Conservation (phyloP, 2,329 filamentous ascomycete genomes). For the Hypoxylon sp. region DNA sequence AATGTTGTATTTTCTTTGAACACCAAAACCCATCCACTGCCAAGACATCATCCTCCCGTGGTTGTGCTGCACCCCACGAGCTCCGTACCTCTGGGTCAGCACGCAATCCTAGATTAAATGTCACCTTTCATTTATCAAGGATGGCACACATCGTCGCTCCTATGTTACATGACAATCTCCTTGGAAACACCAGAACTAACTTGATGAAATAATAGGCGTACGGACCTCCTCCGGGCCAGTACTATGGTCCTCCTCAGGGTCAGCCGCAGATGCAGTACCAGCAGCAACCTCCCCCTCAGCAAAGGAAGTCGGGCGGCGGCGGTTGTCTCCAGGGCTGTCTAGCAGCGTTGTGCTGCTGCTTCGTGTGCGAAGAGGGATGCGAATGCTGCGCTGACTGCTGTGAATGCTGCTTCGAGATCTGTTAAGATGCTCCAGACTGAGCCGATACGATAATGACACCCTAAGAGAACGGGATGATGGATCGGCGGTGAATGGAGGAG, state of each 20-base stretch:
- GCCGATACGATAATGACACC: constrained; percentile 36
- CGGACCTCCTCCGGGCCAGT: constrained; percentile 57
- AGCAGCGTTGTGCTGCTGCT: constrained; percentile 66
- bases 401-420: constrained; percentile 59
- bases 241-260: constrained; percentile 58
- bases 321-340: constrained; percentile 64
- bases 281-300: constrained; percentile 58
- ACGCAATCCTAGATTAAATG: constrained; percentile 26
- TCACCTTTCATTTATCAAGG: constrained; percentile 14
- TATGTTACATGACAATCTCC: constrained; percentile 5
- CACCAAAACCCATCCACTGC: constrained; percentile 20
- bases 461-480: constrained; percentile 18
- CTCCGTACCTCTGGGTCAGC: constrained; percentile 21
- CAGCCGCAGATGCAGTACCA: constrained; percentile 64
- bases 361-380: constrained; percentile 65
- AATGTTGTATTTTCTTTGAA: constrained; percentile 30
- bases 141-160: not conserved
- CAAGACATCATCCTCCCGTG: constrained; percentile 27
- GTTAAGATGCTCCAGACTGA: constrained; percentile 47
- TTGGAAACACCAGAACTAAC: constrained; percentile 19
- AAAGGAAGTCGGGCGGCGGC: constrained; percentile 52
- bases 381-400: constrained; percentile 65
- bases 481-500: constrained; percentile 15
- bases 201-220: constrained; percentile 54
- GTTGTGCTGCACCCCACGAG: constrained; percentile 26